Conservation (phyloP, 2,329 filamentous ascomycete genomes). For the Colletotrichum salicis region DNA sequence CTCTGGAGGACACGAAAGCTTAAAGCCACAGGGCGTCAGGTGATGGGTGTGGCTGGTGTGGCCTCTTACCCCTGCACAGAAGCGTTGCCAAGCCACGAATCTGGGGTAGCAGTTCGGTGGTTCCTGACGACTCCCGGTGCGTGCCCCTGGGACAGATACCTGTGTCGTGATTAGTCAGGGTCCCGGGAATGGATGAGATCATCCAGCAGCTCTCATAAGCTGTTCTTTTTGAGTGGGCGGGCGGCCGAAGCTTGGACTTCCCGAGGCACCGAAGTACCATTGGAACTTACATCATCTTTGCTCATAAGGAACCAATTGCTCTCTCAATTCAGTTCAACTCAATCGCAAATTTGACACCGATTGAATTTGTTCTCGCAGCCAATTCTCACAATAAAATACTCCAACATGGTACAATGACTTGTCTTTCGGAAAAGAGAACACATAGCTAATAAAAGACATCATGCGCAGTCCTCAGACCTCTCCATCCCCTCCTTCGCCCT, state of each 20-base stretch:
- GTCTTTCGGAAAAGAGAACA: neutral
- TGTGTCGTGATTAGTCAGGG: constrained; percentile 32
- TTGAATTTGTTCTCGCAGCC: neutral
- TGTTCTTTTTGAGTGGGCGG: constrained; percentile 6
- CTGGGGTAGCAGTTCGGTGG: constrained; percentile 14
- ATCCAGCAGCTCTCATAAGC: constrained; percentile 4
- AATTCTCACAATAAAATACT: neutral
- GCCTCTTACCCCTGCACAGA: neutral
- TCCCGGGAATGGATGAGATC: constrained; percentile 31
- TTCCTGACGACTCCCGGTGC: neutral
- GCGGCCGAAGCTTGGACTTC: constrained; percentile 29
- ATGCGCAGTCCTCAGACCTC: constrained; percentile 47
- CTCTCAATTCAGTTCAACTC: neutral
- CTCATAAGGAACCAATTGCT: neutral
- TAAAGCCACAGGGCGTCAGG: constrained; percentile 36
- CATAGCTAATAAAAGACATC: constrained; percentile 21
- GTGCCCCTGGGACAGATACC: too few relatives aligned
- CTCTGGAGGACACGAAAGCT: constrained; percentile 49
- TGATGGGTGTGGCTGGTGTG: constrained; percentile 30
- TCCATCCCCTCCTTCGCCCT: constrained; percentile 79
- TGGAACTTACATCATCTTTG: neutral
- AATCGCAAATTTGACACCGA: neutral
- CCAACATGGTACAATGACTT: constrained; percentile 19
- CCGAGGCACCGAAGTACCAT: constrained; percentile 21
- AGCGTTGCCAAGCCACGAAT: constrained; percentile 26